Percentiles rank a stretch among this genome's conserved stretches.
These are phyloP conservation scores for Phytopythium kandeliae DNA, from an alignment of 352 stramenopile species.

Conservation along the genomic window DNA sequence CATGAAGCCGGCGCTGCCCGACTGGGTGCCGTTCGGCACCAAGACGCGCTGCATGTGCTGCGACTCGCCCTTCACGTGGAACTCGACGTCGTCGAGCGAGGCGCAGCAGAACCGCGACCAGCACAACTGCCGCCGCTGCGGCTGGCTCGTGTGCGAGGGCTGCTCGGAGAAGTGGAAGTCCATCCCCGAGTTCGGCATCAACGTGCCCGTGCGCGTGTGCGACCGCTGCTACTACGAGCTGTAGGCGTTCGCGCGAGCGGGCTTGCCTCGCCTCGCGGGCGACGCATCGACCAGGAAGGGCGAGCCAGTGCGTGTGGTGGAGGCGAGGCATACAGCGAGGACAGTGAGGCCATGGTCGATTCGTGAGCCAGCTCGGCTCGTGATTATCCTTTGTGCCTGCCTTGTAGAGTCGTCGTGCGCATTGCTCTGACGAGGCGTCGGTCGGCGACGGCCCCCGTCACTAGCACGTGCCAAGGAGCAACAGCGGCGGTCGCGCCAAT, in stretches of 20 bases:
- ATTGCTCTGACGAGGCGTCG: no score
- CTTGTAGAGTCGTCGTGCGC: no score
- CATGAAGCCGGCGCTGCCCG: constrained; percentile 42
- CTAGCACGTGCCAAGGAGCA: no score
- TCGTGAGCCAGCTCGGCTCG: no score
- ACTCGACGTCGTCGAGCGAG: constrained; percentile 85
- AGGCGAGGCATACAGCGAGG: no score
- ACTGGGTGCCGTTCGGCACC: constrained; percentile 77
- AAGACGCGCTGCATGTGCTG: constrained; percentile 87
- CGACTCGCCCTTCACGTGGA: constrained; percentile 86
- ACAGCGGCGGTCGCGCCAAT: no score
- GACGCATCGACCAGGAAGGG: background rate
- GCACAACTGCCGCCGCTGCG: constrained; percentile 86
- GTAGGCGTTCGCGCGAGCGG: constrained; percentile 12
- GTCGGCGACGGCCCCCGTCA: no score
- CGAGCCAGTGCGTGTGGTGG: no score
- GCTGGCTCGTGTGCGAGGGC: constrained; percentile 75
- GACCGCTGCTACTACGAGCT: constrained; percentile 84
- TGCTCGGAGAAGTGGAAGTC: constrained; percentile 83
- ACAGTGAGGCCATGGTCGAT: no score
- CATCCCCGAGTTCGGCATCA: constrained; percentile 82
- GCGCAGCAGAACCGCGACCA: constrained; percentile 87
- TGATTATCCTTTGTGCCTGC: no score
- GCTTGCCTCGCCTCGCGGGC: background rate
- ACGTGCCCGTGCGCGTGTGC: constrained; percentile 79